Percentiles rank a stretch among this genome's conserved stretches.
Evolutionary conservation across 495 filamentous ascomycete species (phyloP).

Genomic region (Chaetomium tenue): DNA sequence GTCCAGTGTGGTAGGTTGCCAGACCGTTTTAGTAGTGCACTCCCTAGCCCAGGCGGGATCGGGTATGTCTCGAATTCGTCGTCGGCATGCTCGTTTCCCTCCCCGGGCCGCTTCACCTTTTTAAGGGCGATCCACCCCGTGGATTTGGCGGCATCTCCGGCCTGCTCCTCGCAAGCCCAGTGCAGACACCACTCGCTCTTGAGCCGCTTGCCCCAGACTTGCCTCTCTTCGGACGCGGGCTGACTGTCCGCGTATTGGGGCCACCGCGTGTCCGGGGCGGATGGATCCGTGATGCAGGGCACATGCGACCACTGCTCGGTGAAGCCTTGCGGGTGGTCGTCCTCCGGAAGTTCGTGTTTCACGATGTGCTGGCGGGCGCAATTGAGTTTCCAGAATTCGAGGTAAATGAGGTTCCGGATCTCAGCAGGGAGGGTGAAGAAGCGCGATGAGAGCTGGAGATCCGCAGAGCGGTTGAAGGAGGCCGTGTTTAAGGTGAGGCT

Average conservation of each 20-base stretch:
- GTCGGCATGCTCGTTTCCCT: not conserved
- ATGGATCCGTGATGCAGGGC: conserved; percentile 21
- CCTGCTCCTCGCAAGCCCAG: conserved; percentile 30
- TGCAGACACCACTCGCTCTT: conserved; percentile 32
- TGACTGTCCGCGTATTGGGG: conserved; percentile 6
- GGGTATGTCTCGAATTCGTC: no score
- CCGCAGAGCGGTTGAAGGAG: conserved; percentile 5
- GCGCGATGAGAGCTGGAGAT: conserved; percentile 24
- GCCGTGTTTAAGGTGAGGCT: not conserved
- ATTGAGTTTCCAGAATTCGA: conserved; percentile 23
- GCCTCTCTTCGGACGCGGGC: conserved; percentile 1
- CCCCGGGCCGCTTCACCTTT: not conserved
- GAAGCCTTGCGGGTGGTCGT: not conserved
- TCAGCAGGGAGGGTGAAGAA: conserved; percentile 33
- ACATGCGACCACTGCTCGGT: conserved; percentile 10
- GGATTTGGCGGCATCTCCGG: not conserved
- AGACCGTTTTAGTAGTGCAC: no score
- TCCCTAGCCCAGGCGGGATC: no score
- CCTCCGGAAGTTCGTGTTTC: not conserved
- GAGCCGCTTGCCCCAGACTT: conserved; percentile 22
- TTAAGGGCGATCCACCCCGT: not conserved
- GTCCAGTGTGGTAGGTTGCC: no score
- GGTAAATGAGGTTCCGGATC: conserved; percentile 34
- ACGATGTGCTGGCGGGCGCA: conserved; percentile 13
- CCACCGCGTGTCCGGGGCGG: conserved; percentile 19